These are phyloP conservation scores for Sphaerulina populicola DNA, from an alignment of 2,329 filamentous ascomycete species.

Conservation along the genomic window DNA sequence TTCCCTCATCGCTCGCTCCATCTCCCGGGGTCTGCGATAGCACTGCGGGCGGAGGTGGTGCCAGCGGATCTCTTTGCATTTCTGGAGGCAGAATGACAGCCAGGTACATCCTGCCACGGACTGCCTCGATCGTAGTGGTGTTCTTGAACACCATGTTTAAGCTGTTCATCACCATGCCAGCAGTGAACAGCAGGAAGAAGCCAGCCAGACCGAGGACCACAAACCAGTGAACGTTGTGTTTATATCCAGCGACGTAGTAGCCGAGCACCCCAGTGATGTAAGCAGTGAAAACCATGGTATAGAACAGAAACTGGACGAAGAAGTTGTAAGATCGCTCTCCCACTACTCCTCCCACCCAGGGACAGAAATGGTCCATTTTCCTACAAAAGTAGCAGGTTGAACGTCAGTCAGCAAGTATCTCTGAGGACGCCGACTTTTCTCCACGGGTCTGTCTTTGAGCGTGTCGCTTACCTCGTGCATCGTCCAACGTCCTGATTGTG, in stretches of 20 bases:
- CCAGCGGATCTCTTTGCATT: slow-evolving; percentile 21
- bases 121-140: slow-evolving; percentile 73
- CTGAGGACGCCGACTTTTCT: too few relatives aligned
- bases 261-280: slow-evolving; percentile 57
- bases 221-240: slow-evolving; percentile 52
- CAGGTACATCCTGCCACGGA: slow-evolving; percentile 58
- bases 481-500: slow-evolving; percentile 75
- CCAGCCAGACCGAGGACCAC: slow-evolving; percentile 57
- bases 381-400: too few relatives aligned
- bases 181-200: slow-evolving; percentile 73
- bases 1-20: slow-evolving; percentile 15
- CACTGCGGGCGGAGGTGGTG: slow-evolving; percentile 18
- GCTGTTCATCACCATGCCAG: slow-evolving; percentile 67
- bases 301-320: slow-evolving; percentile 79
- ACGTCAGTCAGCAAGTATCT: too few relatives aligned
- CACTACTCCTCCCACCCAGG: slow-evolving; percentile 89
- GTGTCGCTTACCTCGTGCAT: slow-evolving; percentile 51
- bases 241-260: slow-evolving; percentile 51
- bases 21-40: slow-evolving; percentile 8
- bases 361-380: slow-evolving; percentile 95
- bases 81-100: slow-evolving; percentile 60
- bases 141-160: slow-evolving; percentile 63
- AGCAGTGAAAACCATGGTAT: slow-evolving; percentile 59
- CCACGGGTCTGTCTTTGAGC: too few relatives aligned
- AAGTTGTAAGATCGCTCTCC: slow-evolving; percentile 76